A percentile compares a stretch with the other conserved stretches of the same genome.
phyloP scores from a whole-genome alignment of 2,329 filamentous ascomycete genomes.

The Nectriaceae sp. region DNA sequence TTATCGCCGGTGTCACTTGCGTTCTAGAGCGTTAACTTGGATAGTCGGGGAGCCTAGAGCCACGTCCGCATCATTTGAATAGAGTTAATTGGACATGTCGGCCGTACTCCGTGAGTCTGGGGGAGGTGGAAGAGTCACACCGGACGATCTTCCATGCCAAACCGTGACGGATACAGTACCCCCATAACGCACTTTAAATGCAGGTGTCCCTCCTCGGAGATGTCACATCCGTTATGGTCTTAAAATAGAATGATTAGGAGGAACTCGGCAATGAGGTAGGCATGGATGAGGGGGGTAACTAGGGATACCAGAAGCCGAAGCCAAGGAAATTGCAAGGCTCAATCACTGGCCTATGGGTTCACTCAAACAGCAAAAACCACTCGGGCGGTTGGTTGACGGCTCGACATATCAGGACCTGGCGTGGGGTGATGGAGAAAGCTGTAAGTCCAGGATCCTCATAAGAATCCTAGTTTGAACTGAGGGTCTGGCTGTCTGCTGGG shows the following conservation, averaged over 20 bases:
- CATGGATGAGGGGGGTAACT: no score
- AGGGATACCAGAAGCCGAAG: background rate
- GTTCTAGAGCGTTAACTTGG: background rate
- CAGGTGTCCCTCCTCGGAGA: constrained; percentile 1
- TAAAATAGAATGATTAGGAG: background rate
- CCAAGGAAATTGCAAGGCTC: no score
- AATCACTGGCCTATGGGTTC: no score
- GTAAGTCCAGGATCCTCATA: no score
- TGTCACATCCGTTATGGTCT: constrained; percentile 4
- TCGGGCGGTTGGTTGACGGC: no score
- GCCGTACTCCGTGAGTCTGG: background rate
- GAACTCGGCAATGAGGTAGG: background rate
- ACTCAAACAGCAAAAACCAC: no score
- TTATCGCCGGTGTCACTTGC: constrained; percentile 6
- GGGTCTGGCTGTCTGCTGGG: no score
- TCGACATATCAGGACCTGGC: no score
- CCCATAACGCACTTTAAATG: background rate
- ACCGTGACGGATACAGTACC: background rate
- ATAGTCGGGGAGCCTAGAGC: background rate
- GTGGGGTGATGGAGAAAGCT: no score
- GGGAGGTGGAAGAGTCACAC: background rate
- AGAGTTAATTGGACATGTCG: background rate
- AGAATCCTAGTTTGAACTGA: no score
- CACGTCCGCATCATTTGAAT: background rate
- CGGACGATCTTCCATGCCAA: background rate